phyloP scores from a whole-genome alignment of 2,329 filamentous ascomycete genomes.

The Fusarium miscanthi region DNA sequence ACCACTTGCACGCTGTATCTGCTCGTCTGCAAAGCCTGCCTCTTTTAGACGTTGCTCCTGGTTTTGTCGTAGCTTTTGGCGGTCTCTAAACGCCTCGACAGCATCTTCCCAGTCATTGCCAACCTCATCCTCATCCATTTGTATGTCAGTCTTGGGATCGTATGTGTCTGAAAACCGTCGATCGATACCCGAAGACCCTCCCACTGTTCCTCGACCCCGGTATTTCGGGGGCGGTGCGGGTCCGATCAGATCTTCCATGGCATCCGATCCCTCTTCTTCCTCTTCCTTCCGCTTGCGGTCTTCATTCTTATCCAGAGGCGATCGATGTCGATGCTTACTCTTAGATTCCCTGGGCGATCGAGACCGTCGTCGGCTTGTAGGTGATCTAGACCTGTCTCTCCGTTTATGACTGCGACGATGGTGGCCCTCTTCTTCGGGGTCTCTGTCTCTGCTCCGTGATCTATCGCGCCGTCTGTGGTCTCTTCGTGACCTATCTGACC shows the following conservation, averaged over 20 bases:
- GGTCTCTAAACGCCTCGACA: slow-evolving; percentile 80
- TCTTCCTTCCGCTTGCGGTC: slow-evolving; percentile 28
- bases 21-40: slow-evolving; percentile 81
- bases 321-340: slow-evolving; percentile 51
- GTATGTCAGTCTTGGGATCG: slow-evolving; percentile 67
- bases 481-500: slow-evolving; percentile 20
- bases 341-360: slow-evolving; percentile 48
- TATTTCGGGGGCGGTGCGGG: slow-evolving; percentile 68
- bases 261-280: slow-evolving; percentile 66
- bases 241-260: slow-evolving; percentile 80
- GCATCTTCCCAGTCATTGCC: slow-evolving; percentile 82
- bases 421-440: slow-evolving; percentile 22
- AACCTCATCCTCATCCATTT: slow-evolving; percentile 57
- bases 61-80: slow-evolving; percentile 79
- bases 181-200: slow-evolving; percentile 76
- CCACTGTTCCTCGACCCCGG: slow-evolving; percentile 76
- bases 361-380: slow-evolving; percentile 44
- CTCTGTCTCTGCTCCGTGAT: slow-evolving; percentile 28
- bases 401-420: slow-evolving; percentile 30
- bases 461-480: slow-evolving; percentile 34
- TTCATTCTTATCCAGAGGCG: slow-evolving; percentile 34
- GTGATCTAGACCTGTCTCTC: slow-evolving; percentile 45
- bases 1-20: slow-evolving; percentile 71
- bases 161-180: slow-evolving; percentile 78
- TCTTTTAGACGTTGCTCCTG: slow-evolving; percentile 80